Conservation (phyloP, 495 filamentous ascomycete species). For the Hamigera avellanea region DNA sequence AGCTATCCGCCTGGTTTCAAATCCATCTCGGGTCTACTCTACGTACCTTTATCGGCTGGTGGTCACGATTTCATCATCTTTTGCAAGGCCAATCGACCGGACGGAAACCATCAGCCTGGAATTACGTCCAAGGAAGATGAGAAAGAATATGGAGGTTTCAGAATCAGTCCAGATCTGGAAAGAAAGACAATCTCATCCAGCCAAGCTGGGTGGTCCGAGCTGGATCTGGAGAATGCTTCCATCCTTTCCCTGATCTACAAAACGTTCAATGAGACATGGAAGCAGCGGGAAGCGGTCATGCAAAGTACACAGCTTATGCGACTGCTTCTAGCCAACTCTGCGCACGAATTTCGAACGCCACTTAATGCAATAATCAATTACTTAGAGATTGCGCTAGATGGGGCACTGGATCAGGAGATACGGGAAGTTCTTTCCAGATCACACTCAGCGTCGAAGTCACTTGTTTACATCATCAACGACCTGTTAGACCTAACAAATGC, state of each 20-base stretch:
- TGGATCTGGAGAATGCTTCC: conserved; percentile 71
- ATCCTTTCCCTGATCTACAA: conserved; percentile 86
- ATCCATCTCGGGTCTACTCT: conserved; percentile 60
- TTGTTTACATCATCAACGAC: conserved; percentile 95
- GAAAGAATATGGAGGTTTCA: not conserved
- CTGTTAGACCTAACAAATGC: conserved; percentile 84
- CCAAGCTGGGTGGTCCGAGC: conserved; percentile 32
- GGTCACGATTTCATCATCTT: conserved; percentile 83
- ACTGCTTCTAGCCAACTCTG: conserved; percentile 79
- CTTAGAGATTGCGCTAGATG: conserved; percentile 86
- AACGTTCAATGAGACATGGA: conserved; percentile 87
- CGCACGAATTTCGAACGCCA: conserved; percentile 89
- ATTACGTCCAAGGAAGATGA: conserved; percentile 10
- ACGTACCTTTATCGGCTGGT: conserved; percentile 61
- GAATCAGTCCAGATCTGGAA: not conserved
- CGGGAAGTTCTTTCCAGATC: conserved; percentile 79
- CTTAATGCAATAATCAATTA: conserved; percentile 96
- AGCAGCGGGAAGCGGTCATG: conserved; percentile 78
- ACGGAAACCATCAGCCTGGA: conserved; percentile 8
- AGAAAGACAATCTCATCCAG: not conserved
- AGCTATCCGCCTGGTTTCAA: conserved; percentile 65
- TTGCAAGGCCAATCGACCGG: conserved; percentile 44
- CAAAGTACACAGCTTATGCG: conserved; percentile 73
- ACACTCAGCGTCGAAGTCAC: conserved; percentile 89
- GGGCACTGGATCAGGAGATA: conserved; percentile 68